Evolutionary conservation across 164 flowering plant species (phyloP).

Genomic region (Magnolia kwangsiensis): DNA sequence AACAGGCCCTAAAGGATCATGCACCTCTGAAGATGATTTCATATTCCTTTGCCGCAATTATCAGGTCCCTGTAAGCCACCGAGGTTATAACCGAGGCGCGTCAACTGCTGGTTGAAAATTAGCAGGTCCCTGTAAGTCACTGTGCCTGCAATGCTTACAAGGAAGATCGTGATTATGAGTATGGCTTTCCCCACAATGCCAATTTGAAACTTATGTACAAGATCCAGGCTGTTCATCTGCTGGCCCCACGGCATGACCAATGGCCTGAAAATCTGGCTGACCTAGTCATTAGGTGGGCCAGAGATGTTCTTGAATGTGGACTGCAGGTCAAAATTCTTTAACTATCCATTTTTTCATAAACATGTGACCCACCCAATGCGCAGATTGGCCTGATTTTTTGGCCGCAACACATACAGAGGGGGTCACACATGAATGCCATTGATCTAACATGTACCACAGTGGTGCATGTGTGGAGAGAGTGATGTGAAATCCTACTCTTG

Average conservation of each 20-base stretch:
- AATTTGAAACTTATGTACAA: background rate
- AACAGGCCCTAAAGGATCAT: too few relatives aligned
- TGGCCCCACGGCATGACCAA: background rate
- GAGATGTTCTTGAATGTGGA: background rate
- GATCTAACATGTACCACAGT: background rate
- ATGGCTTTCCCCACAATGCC: background rate
- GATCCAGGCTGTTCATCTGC: background rate
- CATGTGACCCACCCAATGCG: background rate
- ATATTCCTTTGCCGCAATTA: too few relatives aligned
- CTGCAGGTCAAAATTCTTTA: background rate
- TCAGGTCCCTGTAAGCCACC: too few relatives aligned
- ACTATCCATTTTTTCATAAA: too few relatives aligned
- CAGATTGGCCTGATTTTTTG: too few relatives aligned
- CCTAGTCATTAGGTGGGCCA: background rate
- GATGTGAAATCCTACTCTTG: background rate
- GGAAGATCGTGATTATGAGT: background rate
- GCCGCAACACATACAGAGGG: background rate
- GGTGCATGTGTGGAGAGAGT: background rate
- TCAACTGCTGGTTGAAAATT: too few relatives aligned
- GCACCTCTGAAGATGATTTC: too few relatives aligned
- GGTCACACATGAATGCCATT: background rate
- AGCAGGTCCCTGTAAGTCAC: too few relatives aligned
- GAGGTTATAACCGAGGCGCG: too few relatives aligned
- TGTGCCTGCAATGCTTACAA: background rate
- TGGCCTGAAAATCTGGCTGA: background rate